These are phyloP conservation scores for Cyclocybe aegerita DNA, from an alignment of 768 basidiomycete genomes.

Conservation along the genomic window DNA sequence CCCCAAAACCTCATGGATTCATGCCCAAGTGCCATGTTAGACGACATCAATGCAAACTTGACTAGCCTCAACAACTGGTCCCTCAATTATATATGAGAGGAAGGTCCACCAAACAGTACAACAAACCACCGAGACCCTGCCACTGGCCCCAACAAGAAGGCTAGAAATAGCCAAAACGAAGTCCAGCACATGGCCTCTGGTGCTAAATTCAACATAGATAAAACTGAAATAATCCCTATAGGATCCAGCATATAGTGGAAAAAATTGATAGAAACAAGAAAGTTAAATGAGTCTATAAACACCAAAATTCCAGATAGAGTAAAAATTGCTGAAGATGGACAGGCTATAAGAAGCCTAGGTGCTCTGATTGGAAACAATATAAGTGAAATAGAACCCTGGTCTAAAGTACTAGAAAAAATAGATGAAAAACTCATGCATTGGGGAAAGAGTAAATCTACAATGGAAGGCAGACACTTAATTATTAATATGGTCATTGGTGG, in stretches of 20 bases:
- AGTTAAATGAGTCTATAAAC: not conserved
- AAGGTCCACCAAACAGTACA: too few species aligned
- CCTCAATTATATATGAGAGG: too few species aligned
- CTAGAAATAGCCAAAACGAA: too few species aligned
- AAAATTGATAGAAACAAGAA: conserved; percentile 4
- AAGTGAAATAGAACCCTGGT: conserved; percentile 21
- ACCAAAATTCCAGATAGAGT: conserved; percentile 16
- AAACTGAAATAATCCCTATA: conserved; percentile 40
- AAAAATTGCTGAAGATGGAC: conserved; percentile 29
- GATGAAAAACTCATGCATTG: conserved; percentile 18
- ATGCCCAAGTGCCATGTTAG: too few species aligned
- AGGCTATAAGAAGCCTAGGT: conserved; percentile 30
- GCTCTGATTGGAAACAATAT: conserved; percentile 30
- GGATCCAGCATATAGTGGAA: conserved; percentile 21
- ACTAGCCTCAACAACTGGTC: too few species aligned
- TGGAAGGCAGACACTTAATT: conserved; percentile 17
- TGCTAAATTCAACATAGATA: conserved; percentile 39
- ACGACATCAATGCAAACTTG: too few species aligned
- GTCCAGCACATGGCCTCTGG: too few species aligned
- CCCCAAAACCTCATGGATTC: too few species aligned
- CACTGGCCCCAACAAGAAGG: too few species aligned
- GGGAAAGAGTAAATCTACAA: conserved; percentile 15
- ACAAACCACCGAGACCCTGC: too few species aligned
- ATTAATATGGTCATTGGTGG: conserved; percentile 25
- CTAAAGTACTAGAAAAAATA: conserved; percentile 22